These are phyloP conservation scores for Knufia fluminis DNA, from an alignment of 2,329 filamentous ascomycete species.

Conservation along the genomic window DNA sequence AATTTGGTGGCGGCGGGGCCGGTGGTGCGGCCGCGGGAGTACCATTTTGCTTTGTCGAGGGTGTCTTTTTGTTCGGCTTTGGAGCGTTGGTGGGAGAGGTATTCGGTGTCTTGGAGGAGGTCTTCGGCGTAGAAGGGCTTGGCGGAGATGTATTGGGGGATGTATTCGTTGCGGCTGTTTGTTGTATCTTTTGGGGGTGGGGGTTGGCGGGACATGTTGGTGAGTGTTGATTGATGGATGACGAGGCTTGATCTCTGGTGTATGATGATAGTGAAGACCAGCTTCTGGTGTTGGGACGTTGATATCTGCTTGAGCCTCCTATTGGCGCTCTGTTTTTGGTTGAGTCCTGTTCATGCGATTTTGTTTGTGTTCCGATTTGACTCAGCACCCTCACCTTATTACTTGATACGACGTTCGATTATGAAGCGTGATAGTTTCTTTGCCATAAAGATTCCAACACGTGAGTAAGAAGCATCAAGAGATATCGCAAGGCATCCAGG, in stretches of 20 bases:
- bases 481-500: background rate
- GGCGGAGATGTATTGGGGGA: conserved; percentile 94
- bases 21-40: conserved; percentile 75
- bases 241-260: too few species aligned
- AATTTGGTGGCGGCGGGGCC: conserved; percentile 91
- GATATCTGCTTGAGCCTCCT: too few species aligned
- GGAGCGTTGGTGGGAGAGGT: conserved; percentile 8
- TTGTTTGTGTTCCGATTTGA: too few species aligned
- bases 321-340: too few species aligned
- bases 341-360: too few species aligned
- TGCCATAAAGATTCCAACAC: background rate
- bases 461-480: background rate
- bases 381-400: too few species aligned
- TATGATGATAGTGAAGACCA: background rate
- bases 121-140: conserved; percentile 77
- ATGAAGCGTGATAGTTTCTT: background rate
- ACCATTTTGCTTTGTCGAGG: conserved; percentile 68
- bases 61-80: conserved; percentile 38
- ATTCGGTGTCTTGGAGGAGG: conserved; percentile 7
- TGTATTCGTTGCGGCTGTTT: conserved; percentile 77
- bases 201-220: conserved; percentile 9
- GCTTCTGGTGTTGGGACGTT: too few species aligned
- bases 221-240: background rate
- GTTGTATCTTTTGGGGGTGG: conserved; percentile 1
- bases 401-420: background rate